A percentile compares a stretch with the other conserved stretches of the same genome.
Evolutionary conservation across 345 rosid species (phyloP).

Genomic region (Kandelia obovata): DNA sequence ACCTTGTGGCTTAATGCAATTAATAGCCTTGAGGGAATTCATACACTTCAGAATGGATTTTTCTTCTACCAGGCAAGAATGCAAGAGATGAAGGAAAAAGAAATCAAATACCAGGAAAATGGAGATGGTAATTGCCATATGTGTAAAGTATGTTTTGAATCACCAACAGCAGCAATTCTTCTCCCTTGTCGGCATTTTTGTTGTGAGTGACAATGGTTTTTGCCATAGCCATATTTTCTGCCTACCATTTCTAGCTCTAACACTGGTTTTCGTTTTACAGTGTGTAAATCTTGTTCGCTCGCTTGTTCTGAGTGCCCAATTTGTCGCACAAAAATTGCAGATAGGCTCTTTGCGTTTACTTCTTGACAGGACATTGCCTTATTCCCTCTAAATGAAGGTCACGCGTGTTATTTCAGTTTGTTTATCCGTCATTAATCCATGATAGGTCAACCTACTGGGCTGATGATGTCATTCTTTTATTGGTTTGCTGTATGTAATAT

Average conservation of each 20-base stretch:
- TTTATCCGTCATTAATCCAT: not conserved
- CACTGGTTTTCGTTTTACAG: slow-evolving; percentile 40
- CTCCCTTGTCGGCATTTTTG: slow-evolving; percentile 99
- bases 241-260: not conserved
- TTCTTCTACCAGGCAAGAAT: slow-evolving; percentile 65
- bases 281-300: slow-evolving; percentile 96
- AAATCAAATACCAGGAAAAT: slow-evolving; percentile 58
- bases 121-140: slow-evolving; percentile 86
- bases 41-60: not conserved
- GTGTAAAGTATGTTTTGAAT: slow-evolving; percentile 97
- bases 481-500: slow-evolving; percentile 52
- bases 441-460: not conserved
- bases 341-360: slow-evolving; percentile 93
- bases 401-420: not conserved
- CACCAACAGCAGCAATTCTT: slow-evolving; percentile 91
- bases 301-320: slow-evolving; percentile 99
- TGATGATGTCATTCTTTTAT: slow-evolving; percentile 50
- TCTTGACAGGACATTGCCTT: slow-evolving; percentile 41
- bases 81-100: slow-evolving; percentile 99
- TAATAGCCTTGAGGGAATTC: too few relatives aligned
- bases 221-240: not conserved
- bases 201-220: slow-evolving; percentile 48
- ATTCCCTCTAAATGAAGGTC: slow-evolving; percentile 35
- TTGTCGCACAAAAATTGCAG: slow-evolving; percentile 91
- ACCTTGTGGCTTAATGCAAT: too few relatives aligned